Evolutionary conservation across 768 basidiomycete species (phyloP).

Genomic region (Mycena rosella): DNA sequence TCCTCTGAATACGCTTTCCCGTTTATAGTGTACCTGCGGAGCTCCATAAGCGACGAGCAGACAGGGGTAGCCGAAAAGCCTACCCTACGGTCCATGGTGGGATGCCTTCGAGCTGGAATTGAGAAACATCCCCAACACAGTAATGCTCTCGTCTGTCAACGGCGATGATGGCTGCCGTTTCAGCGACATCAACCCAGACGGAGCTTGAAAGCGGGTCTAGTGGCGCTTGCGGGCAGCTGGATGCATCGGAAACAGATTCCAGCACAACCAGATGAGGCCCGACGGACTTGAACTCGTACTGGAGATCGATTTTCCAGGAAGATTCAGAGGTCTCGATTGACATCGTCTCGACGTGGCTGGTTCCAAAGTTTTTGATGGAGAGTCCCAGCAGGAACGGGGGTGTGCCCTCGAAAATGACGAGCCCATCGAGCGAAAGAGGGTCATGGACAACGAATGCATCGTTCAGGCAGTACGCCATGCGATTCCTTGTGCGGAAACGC

Average conservation of each 20-base stretch:
- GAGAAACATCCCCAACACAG: constrained; percentile 90
- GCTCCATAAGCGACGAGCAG: neutral
- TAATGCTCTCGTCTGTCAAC: constrained; percentile 83
- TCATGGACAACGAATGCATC: constrained; percentile 74
- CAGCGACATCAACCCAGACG: constrained; percentile 94
- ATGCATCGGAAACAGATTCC: constrained; percentile 83
- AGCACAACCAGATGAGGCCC: constrained; percentile 87
- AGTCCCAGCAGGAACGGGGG: constrained; percentile 88
- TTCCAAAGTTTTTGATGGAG: constrained; percentile 80
- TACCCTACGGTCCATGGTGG: constrained; percentile 94
- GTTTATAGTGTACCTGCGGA: constrained; percentile 81
- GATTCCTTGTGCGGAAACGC: constrained; percentile 75
- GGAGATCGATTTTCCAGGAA: constrained; percentile 80
- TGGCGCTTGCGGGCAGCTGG: constrained; percentile 81
- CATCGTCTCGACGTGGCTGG: constrained; percentile 72
- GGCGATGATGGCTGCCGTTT: constrained; percentile 93
- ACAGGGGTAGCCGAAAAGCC: constrained; percentile 40
- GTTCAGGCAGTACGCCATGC: constrained; percentile 81
- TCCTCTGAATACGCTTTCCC: constrained; percentile 80
- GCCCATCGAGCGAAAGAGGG: constrained; percentile 63
- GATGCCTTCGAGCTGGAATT: constrained; percentile 94
- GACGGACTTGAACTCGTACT: constrained; percentile 82
- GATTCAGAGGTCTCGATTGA: constrained; percentile 62
- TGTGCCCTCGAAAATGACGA: constrained; percentile 81
- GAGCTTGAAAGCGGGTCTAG: constrained; percentile 71